These are phyloP conservation scores for Pythium pyrilobum DNA, from an alignment of 352 stramenopile species.

Conservation along the genomic window DNA sequence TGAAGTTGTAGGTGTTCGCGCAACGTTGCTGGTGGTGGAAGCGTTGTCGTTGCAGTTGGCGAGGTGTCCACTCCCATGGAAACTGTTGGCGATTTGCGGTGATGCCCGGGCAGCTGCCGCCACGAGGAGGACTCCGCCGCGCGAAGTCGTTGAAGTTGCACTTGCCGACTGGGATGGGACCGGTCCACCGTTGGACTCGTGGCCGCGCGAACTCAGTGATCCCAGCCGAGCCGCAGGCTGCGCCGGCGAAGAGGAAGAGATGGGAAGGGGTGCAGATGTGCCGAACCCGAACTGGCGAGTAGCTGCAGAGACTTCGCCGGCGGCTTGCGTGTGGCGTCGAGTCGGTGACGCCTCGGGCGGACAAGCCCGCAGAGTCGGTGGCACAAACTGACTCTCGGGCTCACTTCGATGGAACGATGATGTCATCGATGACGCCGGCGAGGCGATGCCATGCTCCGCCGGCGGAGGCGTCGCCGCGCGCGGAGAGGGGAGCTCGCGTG, in stretches of 20 bases:
- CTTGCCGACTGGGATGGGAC: neutral
- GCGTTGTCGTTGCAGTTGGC: neutral
- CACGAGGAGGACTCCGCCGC: too few species aligned
- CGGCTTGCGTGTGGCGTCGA: neutral
- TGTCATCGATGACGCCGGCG: too few species aligned
- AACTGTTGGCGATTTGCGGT: neutral
- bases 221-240: neutral
- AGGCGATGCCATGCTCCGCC: too few species aligned
- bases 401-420: too few species aligned
- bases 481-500: neutral
- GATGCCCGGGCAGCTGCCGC: neutral
- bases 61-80: neutral
- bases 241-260: neutral
- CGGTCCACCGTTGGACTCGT: neutral
- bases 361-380: too few species aligned
- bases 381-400: slow-evolving; percentile 6
- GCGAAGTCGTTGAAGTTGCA: slow-evolving; percentile 12
- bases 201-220: neutral
- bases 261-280: neutral
- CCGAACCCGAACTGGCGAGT: neutral
- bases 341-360: neutral
- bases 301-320: neutral
- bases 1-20: slow-evolving; percentile 1
- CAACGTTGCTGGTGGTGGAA: slow-evolving; percentile 4
- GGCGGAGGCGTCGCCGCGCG: neutral